Conservation (phyloP, 805 yeast genomes). For the Scheffersomyces ergatensis region DNA sequence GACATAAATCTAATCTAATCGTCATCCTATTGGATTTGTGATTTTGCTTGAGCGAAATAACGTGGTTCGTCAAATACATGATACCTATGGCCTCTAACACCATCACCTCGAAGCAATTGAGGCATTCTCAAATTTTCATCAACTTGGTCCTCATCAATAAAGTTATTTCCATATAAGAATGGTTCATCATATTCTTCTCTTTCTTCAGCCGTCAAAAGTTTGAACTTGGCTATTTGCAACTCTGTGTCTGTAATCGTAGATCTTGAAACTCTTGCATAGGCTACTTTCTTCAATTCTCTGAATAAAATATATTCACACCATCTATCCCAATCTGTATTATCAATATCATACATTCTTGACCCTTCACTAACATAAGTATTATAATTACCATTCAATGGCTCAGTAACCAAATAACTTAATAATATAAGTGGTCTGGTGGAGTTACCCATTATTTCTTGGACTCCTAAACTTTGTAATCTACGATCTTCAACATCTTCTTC, state of each 20-base stretch:
- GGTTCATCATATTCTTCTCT: conserved; percentile 28
- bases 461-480: conserved; percentile 73
- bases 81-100: conserved; percentile 89
- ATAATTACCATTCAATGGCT: conserved; percentile 86
- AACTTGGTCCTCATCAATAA: conserved; percentile 55
- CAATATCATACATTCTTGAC: conserved; percentile 91
- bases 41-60: conserved; percentile 48
- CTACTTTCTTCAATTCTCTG: conserved; percentile 81
- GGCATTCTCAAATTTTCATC: conserved; percentile 75
- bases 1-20: too few species aligned
- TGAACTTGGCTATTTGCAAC: conserved; percentile 91
- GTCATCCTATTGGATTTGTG: conserved; percentile 1
- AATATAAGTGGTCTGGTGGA: conserved; percentile 81
- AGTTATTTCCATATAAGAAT: conserved; percentile 52
- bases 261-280: conserved; percentile 91
- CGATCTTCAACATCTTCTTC: conserved; percentile 97
- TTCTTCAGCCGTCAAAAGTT: conserved; percentile 44
- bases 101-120: conserved; percentile 74
- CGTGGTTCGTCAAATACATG: conserved; percentile 96
- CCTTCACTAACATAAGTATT: conserved; percentile 82
- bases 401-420: conserved; percentile 86
- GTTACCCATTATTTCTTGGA: conserved; percentile 77
- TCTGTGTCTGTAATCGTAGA: conserved; percentile 96
- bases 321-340: conserved; percentile 90
- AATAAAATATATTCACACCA: conserved; percentile 97